Evolutionary conservation across 805 yeast genomes (phyloP).

Genomic region (Starmerella ratchasimensis): DNA sequence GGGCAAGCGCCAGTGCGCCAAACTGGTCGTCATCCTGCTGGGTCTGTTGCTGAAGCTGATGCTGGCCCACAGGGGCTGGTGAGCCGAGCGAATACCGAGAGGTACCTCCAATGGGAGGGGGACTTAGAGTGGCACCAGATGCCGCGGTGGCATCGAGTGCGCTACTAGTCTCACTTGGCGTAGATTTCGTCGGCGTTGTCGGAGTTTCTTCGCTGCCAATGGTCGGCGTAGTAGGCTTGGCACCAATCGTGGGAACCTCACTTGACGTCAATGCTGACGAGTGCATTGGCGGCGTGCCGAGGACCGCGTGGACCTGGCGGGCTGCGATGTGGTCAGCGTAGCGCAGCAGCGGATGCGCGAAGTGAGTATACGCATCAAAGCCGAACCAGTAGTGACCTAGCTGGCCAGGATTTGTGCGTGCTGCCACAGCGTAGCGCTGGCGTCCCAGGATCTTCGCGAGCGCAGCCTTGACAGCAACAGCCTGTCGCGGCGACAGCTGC

Average conservation of each 20-base stretch:
- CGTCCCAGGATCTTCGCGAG: conserved; percentile 69
- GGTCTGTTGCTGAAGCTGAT: too few relatives aligned
- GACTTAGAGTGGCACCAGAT: too few relatives aligned
- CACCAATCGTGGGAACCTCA: too few relatives aligned
- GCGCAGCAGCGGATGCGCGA: conserved; percentile 82
- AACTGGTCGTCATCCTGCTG: background rate
- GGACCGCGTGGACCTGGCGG: conserved; percentile 65
- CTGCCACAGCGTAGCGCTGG: conserved; percentile 81
- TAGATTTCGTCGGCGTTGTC: too few relatives aligned
- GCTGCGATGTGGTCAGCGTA: conserved; percentile 89
- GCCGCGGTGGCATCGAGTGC: too few relatives aligned
- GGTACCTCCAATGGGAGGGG: too few relatives aligned
- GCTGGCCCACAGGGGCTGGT: too few relatives aligned
- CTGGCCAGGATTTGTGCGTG: conserved; percentile 65
- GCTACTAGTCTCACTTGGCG: too few relatives aligned
- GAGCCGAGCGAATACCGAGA: too few relatives aligned
- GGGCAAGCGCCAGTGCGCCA: conserved; percentile 38
- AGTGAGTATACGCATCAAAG: conserved; percentile 79
- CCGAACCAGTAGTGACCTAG: conserved; percentile 71
- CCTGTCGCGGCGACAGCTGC: conserved; percentile 45
- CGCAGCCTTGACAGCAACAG: conserved; percentile 66
- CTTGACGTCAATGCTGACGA: too few relatives aligned
- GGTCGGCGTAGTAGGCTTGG: too few relatives aligned
- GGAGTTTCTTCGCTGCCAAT: too few relatives aligned
- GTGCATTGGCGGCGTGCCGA: conserved; percentile 26